Percentiles rank a stretch among this genome's conserved stretches.
Evolutionary conservation across 83 land plant species (phyloP).

Genomic region (Isoetes engelmannii): DNA sequence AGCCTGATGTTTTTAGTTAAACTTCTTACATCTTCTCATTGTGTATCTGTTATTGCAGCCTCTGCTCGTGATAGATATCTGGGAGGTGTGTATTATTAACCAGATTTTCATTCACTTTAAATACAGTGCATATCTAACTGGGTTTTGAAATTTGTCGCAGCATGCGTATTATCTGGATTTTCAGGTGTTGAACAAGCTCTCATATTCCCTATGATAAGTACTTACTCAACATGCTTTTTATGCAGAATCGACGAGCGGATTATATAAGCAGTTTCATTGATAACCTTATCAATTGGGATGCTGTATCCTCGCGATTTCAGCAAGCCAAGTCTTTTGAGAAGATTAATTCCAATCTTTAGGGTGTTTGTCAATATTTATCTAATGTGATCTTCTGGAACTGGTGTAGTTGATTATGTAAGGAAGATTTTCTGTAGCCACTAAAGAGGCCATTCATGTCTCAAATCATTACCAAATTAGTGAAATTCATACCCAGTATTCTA

Average conservation of each 20-base stretch:
- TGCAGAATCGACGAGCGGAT: slow-evolving; percentile 30
- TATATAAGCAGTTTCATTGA: slow-evolving; percentile 26
- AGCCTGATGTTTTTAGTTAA: too few species aligned
- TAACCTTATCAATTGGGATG: slow-evolving; percentile 33
- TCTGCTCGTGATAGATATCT: slow-evolving; percentile 69
- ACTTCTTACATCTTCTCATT: too few species aligned
- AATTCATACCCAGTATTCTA: too few species aligned
- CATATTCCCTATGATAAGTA: not conserved
- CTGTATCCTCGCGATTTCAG: slow-evolving; percentile 21
- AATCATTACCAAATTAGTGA: too few species aligned
- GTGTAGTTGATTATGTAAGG: too few species aligned
- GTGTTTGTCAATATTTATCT: too few species aligned
- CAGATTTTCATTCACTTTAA: not conserved
- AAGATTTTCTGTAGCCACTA: too few species aligned
- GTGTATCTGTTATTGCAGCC: slow-evolving; percentile 49
- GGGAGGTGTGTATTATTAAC: slow-evolving; percentile 53
- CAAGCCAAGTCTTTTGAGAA: slow-evolving; percentile 28
- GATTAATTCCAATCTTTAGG: not conserved
- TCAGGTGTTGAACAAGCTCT: slow-evolving; percentile 35
- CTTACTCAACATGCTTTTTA: not conserved
- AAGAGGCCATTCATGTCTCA: too few species aligned
- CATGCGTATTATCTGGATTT: slow-evolving; percentile 91
- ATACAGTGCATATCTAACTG: not conserved
- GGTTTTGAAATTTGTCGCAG: slow-evolving; percentile 29
- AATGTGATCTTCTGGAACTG: too few species aligned